Percentiles rank a stretch among this genome's conserved stretches.
Conservation (phyloP, 768 basidiomycete species). For the Tubosaeta brunneosetosa region DNA sequence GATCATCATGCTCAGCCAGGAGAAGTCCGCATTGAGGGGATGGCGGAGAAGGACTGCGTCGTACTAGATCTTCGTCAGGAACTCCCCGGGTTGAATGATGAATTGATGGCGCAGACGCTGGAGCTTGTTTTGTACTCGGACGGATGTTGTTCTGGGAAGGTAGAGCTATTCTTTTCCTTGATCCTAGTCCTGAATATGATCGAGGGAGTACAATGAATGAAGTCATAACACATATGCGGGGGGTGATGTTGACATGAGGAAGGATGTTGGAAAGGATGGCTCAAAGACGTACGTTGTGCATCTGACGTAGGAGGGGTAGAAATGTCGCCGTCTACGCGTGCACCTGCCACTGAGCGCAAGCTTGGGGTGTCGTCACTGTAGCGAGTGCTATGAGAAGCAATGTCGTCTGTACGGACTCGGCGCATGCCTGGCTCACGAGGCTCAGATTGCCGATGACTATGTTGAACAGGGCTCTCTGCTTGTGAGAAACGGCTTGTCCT, state of each 20-base stretch:
- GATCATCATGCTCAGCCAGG: constrained; percentile 10
- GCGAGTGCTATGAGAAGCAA: constrained; percentile 6
- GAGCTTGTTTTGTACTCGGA: constrained; percentile 14
- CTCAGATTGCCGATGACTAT: constrained; percentile 10
- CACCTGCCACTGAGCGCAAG: constrained; percentile 15
- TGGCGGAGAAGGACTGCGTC: constrained; percentile 14
- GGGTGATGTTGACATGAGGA: constrained; percentile 27
- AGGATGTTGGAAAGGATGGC: constrained; percentile 25
- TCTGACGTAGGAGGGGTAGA: constrained; percentile 22
- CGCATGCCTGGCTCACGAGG: constrained; percentile 13
- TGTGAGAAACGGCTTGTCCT: constrained; percentile 25
- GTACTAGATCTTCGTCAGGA: constrained; percentile 7
- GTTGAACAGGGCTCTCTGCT: constrained; percentile 10
- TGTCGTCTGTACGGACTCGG: constrained; percentile 20
- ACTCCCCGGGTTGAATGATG: constrained; percentile 1
- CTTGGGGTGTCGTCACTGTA: constrained; percentile 18
- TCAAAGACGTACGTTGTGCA: constrained; percentile 37
- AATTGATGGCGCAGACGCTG: constrained; percentile 8
- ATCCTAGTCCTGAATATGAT: constrained; percentile 25
- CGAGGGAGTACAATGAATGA: constrained; percentile 17
- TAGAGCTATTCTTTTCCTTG: constrained; percentile 34
- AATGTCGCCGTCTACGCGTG: constrained; percentile 17
- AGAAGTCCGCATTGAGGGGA: constrained; percentile 3
- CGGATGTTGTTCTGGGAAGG: constrained; percentile 32
- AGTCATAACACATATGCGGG: constrained; percentile 17